Evolutionary conservation across 371 early-diverging fungal species (phyloP).

Genomic region (Apophysomyces elegans): DNA sequence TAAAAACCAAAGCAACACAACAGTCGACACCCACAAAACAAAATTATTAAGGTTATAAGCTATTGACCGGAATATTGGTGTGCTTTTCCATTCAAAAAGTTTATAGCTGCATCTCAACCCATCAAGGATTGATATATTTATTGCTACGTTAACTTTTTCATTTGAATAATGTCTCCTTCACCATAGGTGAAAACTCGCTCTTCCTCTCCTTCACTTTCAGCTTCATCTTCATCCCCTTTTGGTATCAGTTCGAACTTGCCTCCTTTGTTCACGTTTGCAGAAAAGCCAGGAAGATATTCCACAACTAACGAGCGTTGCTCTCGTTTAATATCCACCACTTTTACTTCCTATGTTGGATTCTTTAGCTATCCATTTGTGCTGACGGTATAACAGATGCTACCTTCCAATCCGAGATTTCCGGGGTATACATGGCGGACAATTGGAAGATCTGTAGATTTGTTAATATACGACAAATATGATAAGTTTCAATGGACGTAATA

Average conservation of each 20-base stretch:
- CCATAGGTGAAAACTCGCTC: background rate
- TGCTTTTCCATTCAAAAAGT: too few relatives aligned
- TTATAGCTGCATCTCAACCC: too few relatives aligned
- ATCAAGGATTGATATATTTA: too few relatives aligned
- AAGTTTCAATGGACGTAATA: too few relatives aligned
- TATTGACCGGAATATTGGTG: too few relatives aligned
- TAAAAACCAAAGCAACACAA: background rate
- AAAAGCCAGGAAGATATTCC: conserved; percentile 5
- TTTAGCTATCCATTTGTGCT: background rate
- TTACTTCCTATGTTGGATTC: background rate
- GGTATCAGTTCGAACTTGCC: conserved; percentile 13
- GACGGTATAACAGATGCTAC: background rate
- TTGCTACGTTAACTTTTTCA: background rate
- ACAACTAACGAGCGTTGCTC: background rate
- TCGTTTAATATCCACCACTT: background rate
- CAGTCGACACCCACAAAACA: too few relatives aligned
- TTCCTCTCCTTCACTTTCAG: background rate
- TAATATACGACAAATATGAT: background rate
- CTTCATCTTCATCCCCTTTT: conserved; percentile 10
- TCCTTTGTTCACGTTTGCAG: background rate
- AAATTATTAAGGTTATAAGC: too few relatives aligned
- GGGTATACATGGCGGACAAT: conserved; percentile 12
- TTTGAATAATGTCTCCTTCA: background rate
- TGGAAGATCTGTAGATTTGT: background rate
- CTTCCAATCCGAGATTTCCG: conserved; percentile 17